Conservation (phyloP, 768 basidiomycete species). For the Podaxis sp. region DNA sequence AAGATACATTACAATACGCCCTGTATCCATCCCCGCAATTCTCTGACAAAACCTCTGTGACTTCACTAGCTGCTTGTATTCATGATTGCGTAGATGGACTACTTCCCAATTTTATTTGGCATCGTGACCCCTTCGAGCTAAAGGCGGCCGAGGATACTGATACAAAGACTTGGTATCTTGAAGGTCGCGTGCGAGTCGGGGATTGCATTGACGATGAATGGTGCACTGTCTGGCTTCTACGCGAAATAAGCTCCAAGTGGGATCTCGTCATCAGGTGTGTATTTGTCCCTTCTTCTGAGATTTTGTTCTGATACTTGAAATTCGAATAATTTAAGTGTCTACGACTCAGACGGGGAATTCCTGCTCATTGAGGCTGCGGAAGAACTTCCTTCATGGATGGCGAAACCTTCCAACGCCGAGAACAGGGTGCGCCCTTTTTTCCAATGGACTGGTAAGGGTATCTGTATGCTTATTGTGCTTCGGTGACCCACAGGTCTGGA, state of each 20-base stretch:
- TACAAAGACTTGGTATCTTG: constrained; percentile 54
- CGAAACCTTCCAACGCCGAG: constrained; percentile 81
- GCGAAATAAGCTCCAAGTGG: constrained; percentile 75
- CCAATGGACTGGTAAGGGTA: constrained; percentile 31
- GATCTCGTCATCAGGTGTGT: constrained; percentile 77
- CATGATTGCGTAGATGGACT: constrained; percentile 50
- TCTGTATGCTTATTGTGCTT: constrained; percentile 28
- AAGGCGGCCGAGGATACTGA: constrained; percentile 55
- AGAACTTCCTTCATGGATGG: constrained; percentile 81
- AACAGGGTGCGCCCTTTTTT: constrained; percentile 75
- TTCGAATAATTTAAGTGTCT: constrained; percentile 38
- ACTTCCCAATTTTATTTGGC: constrained; percentile 73
- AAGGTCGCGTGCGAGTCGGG: constrained; percentile 88
- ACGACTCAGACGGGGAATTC: constrained; percentile 95
- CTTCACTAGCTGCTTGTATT: constrained; percentile 70
- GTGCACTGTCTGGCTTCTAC: constrained; percentile 89
- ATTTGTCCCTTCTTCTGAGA: constrained; percentile 8
- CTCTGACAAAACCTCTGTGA: constrained; percentile 59
- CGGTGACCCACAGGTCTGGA: constrained; percentile 74
- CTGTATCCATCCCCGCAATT: constrained; percentile 60
- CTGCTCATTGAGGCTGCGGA: constrained; percentile 96
- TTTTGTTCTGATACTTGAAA: constrained; percentile 1
- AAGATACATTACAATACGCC: constrained; percentile 81
- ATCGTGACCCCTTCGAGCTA: constrained; percentile 80
- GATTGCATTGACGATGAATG: constrained; percentile 99